A percentile compares a stretch with the other conserved stretches of the same genome.
Evolutionary conservation across 1,139 yeast species (phyloP).

Genomic region (Candida albicans): DNA sequence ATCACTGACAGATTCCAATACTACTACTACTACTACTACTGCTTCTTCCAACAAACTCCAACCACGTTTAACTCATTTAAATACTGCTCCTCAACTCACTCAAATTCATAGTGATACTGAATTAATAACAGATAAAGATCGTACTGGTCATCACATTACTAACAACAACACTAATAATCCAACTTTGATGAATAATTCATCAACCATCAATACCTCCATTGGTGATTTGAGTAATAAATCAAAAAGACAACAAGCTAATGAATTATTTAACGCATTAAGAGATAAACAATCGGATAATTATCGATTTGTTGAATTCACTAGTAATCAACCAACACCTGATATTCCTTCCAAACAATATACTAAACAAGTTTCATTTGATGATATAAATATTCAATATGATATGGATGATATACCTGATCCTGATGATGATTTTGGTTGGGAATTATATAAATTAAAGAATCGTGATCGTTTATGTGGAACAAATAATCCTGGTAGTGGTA

Average conservation of each 20-base stretch:
- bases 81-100: conserved; percentile 1
- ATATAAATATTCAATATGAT: conserved; percentile 19
- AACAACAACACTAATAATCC: not conserved
- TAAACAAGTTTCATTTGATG: conserved; percentile 24
- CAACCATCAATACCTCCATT: not conserved
- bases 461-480: conserved; percentile 1
- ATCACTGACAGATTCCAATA: no score
- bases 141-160: not conserved
- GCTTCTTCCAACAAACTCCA: not conserved
- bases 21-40: no score
- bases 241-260: conserved; percentile 8
- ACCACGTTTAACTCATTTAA: not conserved
- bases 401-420: conserved; percentile 17
- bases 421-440: conserved; percentile 18
- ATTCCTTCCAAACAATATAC: conserved; percentile 11
- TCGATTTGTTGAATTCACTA: conserved; percentile 18
- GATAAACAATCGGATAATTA: conserved; percentile 23
- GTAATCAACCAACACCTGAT: not conserved
- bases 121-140: conserved; percentile 2
- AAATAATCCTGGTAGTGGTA: not conserved
- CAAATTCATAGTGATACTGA: conserved; percentile 8
- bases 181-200: not conserved
- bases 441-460: conserved; percentile 9
- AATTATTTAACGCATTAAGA: conserved; percentile 21
- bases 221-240: not conserved